Evolutionary conservation across 1,139 yeast species (phyloP).

Genomic region (Pichia norvegensis): DNA sequence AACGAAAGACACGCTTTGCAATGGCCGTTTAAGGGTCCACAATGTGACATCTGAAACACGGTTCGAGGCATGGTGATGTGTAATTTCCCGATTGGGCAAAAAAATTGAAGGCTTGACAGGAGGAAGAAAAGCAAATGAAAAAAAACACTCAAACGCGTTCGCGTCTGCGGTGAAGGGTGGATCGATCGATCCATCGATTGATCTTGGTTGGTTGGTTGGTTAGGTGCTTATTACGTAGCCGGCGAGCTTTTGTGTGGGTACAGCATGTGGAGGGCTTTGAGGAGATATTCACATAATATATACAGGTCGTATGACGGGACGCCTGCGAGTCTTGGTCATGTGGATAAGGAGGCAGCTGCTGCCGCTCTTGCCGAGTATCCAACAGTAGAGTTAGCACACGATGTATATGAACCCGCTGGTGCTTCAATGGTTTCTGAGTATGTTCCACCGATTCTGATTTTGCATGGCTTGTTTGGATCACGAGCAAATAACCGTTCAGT

Average conservation of each 20-base stretch:
- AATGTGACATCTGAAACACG: neutral
- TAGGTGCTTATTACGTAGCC: too few species aligned
- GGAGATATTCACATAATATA: neutral
- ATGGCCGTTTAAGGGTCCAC: neutral
- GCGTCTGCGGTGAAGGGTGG: neutral
- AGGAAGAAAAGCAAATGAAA: too few species aligned
- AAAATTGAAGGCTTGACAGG: neutral
- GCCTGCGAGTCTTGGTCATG: slow-evolving; percentile 14
- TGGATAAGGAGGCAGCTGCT: slow-evolving; percentile 8
- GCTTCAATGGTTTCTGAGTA: slow-evolving; percentile 25
- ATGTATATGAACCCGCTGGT: slow-evolving; percentile 20
- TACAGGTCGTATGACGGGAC: slow-evolving; percentile 21
- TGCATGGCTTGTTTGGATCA: slow-evolving; percentile 89
- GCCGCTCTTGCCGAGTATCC: slow-evolving; percentile 18
- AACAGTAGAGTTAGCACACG: slow-evolving; percentile 40
- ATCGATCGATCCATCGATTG: too few species aligned
- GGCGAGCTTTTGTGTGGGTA: too few species aligned
- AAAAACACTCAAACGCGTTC: neutral
- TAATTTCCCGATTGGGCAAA: neutral
- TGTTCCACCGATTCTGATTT: slow-evolving; percentile 51
- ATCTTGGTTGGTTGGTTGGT: too few species aligned
- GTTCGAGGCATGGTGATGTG: neutral
- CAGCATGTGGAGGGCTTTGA: neutral
- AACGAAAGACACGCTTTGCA: neutral
- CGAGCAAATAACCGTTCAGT: slow-evolving; percentile 71